Base-by-base conservation (phyloP, 169 alveolate species). In the Eimeria falciformis region DNA sequence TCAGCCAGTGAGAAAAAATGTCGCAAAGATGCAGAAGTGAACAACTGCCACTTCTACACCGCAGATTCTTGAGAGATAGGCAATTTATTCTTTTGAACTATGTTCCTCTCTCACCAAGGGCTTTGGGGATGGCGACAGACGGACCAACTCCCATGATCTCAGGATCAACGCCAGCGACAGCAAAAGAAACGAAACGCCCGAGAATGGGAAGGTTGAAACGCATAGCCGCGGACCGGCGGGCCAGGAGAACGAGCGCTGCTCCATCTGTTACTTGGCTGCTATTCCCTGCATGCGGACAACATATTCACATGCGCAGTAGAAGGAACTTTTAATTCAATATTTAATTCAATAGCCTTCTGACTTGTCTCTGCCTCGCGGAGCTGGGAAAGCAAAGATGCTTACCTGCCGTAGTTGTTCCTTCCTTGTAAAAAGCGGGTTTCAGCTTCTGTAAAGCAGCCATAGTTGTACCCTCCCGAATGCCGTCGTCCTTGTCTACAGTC, bases 111-210 rank as follows among this genome's bases (percentile, higher is more conserved):
- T 47, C 37, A 75, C 92, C 81, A 7, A 98, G 95, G 14, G 97
- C 97, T 56, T 95, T 94, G 53, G 99, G 99, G 55, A 98, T 97
- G 29, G 99, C 99, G 47, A 94, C 95, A 27, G 98, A 98, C 43
- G 99, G 99, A 18, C 99, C 99, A 58, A 97, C 95, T 73, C 99
- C 99, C 99, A 98, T 97, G 82, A 97, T 93, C 88, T 96, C 98
- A 21, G 99, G 98, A 43, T 98, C 98, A 5, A 96, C 98, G 14
- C 99, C 99, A 46, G 96, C 98, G 56, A 96, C 98, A 33, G 97
- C 96, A 93, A 95, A 97, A 50, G 96, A 87, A n/a, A 95, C 95
- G 89, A 97, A 95, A 93, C 96, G 95, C 25, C 97, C 98, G 53
- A 95, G 88, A 55, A 96, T 95, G 75, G 97, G 97, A 21, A 97